These are phyloP conservation scores for Eucalyptus curtisii DNA, from an alignment of 345 rosid species.

Conservation along the genomic window DNA sequence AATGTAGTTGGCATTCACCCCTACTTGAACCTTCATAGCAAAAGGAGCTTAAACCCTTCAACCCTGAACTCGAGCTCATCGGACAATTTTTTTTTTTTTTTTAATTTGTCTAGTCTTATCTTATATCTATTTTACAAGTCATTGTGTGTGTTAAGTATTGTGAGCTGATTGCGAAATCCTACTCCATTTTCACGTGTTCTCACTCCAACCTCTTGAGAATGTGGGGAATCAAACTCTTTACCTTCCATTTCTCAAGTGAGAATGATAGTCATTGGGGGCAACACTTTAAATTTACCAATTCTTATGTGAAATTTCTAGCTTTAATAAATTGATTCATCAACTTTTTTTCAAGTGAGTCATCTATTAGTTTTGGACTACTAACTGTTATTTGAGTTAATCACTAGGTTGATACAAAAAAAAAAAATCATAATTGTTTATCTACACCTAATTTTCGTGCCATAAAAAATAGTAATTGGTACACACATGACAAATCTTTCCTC, in stretches of 20 bases:
- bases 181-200: background rate
- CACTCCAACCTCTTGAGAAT: background rate
- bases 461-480: background rate
- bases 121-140: rapidly evolving
- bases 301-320: background rate
- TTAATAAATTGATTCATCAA: background rate
- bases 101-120: background rate
- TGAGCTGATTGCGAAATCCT: rapidly evolving
- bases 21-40: background rate
- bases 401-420: rapidly evolving
- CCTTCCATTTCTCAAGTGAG: background rate
- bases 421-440: background rate
- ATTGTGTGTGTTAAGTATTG: background rate
- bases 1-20: background rate
- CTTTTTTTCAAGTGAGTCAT: background rate
- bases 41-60: background rate
- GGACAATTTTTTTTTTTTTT: too few species aligned
- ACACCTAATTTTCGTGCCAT: background rate
- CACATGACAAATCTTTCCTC: rapidly evolving
- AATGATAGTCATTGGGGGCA: background rate
- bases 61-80: background rate
- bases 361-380: background rate
- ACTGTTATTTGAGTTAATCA: background rate
- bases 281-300: background rate
- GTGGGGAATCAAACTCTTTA: background rate